Conservation (phyloP, 148 eudicot species). For the Silene latifolia region DNA sequence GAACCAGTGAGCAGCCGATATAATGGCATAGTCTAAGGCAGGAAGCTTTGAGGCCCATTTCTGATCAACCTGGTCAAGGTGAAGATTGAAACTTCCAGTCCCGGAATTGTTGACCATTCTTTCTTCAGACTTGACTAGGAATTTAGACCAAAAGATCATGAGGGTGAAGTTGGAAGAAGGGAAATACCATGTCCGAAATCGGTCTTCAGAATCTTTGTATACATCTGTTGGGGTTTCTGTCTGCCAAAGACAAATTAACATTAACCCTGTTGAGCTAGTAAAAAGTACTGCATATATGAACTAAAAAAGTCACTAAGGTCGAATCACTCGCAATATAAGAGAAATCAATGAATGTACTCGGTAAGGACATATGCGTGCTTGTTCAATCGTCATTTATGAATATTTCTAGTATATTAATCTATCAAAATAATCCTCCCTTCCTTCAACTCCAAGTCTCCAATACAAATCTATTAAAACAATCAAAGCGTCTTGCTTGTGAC, state of each 20-base stretch:
- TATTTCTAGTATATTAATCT: too few species aligned
- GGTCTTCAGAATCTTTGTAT: slow-evolving; percentile 50
- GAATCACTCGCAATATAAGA: too few species aligned
- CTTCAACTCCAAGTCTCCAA: too few species aligned
- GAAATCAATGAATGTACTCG: too few species aligned
- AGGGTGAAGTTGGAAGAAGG: slow-evolving; percentile 63
- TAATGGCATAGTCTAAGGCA: slow-evolving; percentile 43
- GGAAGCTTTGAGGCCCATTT: slow-evolving; percentile 48
- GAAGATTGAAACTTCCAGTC: slow-evolving; percentile 44
- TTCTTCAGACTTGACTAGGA: slow-evolving; percentile 43
- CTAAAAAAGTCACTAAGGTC: too few species aligned
- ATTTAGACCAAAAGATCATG: slow-evolving; percentile 54
- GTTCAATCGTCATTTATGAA: too few species aligned
- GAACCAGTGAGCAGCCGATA: slow-evolving; percentile 73
- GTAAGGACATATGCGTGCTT: too few species aligned
- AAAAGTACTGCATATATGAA: too few species aligned
- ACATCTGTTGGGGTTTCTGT: slow-evolving; percentile 46
- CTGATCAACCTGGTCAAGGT: slow-evolving; percentile 46
- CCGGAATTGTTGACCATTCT: slow-evolving; percentile 42
- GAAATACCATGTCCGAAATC: slow-evolving; percentile 55
- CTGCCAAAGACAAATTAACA: slow-evolving; percentile 28
- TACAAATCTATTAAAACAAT: too few species aligned
- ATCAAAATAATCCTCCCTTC: too few species aligned
- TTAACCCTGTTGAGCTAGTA: too few species aligned
- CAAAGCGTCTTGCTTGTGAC: too few species aligned